Evolutionary conservation across 257 asterid species (phyloP).

Genomic region (Fraxinus cuspidata): DNA sequence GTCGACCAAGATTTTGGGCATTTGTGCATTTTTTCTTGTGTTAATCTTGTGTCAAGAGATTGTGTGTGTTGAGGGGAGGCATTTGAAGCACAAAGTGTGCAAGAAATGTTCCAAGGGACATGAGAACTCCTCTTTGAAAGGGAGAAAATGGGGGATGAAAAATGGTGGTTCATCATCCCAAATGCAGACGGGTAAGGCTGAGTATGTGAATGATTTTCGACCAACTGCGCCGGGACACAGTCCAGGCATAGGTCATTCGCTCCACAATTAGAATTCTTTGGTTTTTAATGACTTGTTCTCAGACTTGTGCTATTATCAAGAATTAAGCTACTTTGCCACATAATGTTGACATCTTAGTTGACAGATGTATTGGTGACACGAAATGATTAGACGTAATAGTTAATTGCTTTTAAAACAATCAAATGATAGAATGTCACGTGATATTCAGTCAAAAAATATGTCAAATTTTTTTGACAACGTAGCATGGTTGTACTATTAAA

Average conservation of each 20-base stretch:
- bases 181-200: constrained; percentile 18
- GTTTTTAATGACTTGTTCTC: background rate
- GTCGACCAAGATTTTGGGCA: background rate
- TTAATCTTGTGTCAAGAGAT: constrained; percentile 31
- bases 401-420: too few relatives aligned
- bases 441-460: too few relatives aligned
- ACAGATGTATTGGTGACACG: too few relatives aligned
- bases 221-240: constrained; percentile 42
- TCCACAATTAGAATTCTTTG: constrained; percentile 19
- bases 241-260: constrained; percentile 42
- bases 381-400: too few relatives aligned
- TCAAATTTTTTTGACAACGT: too few relatives aligned
- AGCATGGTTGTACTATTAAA: background rate
- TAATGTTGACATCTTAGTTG: too few relatives aligned
- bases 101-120: constrained; percentile 13
- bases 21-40: constrained; percentile 18
- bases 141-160: background rate
- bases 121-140: background rate
- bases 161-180: background rate
- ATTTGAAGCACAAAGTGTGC: constrained; percentile 28
- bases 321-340: too few relatives aligned
- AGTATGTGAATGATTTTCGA: constrained; percentile 24
- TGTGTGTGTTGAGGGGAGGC: constrained; percentile 31
- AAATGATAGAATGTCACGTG: too few relatives aligned
- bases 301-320: background rate